These are phyloP conservation scores for Gossypium ekmanianum DNA, from an alignment of 345 rosid species.

Conservation along the genomic window DNA sequence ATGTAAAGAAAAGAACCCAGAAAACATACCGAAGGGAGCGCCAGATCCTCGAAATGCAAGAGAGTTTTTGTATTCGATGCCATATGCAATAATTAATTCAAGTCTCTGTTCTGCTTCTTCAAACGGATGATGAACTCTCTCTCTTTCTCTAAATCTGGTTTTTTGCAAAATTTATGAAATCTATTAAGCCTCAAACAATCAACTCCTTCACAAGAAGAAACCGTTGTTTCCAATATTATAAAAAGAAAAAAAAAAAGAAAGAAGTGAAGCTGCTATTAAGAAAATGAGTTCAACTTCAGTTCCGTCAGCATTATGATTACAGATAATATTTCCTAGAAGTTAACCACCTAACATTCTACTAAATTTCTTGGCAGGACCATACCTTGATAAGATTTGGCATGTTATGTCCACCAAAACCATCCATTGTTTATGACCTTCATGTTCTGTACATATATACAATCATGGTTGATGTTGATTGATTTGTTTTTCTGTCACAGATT, in stretches of 20 bases:
- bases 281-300: constrained; percentile 14
- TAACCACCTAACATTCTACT: constrained; percentile 1
- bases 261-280: background rate
- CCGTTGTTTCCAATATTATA: background rate
- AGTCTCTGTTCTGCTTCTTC: constrained; percentile 5
- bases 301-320: constrained; percentile 14
- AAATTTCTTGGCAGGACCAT: background rate
- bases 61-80: constrained; percentile 25
- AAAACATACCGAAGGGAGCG: constrained; percentile 35
- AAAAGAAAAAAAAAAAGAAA: too few species aligned
- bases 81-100: constrained; percentile 22
- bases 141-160: background rate
- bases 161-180: background rate
- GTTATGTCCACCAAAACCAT: constrained; percentile 29
- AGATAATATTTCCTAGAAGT: background rate
- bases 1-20: background rate
- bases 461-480: background rate
- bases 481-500: background rate
- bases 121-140: background rate
- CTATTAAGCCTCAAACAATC: background rate
- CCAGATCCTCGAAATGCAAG: constrained; percentile 36
- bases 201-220: constrained; percentile 1
- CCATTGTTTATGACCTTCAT: constrained; percentile 30
- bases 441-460: constrained; percentile 17
- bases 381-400: constrained; percentile 15